These are phyloP conservation scores for Fusarium xyrophilum DNA, from an alignment of 2,329 filamentous ascomycete species.

Conservation along the genomic window DNA sequence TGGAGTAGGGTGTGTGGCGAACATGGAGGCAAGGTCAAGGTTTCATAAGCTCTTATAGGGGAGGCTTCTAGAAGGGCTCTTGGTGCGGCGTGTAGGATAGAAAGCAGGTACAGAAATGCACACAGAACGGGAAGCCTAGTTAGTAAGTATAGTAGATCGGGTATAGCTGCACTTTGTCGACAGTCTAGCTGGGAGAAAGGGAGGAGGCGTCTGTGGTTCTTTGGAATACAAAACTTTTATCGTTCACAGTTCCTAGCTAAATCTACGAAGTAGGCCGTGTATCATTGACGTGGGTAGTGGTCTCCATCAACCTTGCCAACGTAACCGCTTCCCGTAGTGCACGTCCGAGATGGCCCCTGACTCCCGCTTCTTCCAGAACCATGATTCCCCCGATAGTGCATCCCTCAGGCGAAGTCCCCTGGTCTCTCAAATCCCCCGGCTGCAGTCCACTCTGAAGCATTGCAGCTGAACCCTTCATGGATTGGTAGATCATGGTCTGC, in stretches of 20 bases:
- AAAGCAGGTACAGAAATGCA: neutral
- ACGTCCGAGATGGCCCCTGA: constrained; percentile 53
- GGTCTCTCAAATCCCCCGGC: constrained; percentile 63
- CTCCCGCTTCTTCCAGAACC: constrained; percentile 64
- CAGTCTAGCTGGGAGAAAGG: fast-evolving
- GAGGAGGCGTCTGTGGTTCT: neutral
- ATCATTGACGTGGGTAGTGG: constrained; percentile 50
- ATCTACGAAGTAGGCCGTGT: constrained; percentile 36
- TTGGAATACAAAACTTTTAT: neutral
- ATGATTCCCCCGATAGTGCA: constrained; percentile 67
- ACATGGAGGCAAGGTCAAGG: constrained; percentile 34
- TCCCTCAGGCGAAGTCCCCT: constrained; percentile 65
- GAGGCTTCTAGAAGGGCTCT: neutral
- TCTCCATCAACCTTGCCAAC: constrained; percentile 52
- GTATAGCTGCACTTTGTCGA: neutral
- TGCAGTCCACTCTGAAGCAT: constrained; percentile 61
- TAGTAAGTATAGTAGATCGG: neutral
- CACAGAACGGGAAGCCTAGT: neutral
- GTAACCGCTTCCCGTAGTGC: constrained; percentile 57
- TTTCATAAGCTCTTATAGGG: constrained; percentile 18
- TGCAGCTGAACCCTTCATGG: constrained; percentile 63
- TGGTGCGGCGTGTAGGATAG: neutral
- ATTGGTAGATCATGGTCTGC: constrained; percentile 65
- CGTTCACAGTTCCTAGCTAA: neutral
- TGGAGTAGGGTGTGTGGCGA: constrained; percentile 42